Evolutionary conservation across 116 monocot species (phyloP).

Genomic region (Cymodocea nodosa): DNA sequence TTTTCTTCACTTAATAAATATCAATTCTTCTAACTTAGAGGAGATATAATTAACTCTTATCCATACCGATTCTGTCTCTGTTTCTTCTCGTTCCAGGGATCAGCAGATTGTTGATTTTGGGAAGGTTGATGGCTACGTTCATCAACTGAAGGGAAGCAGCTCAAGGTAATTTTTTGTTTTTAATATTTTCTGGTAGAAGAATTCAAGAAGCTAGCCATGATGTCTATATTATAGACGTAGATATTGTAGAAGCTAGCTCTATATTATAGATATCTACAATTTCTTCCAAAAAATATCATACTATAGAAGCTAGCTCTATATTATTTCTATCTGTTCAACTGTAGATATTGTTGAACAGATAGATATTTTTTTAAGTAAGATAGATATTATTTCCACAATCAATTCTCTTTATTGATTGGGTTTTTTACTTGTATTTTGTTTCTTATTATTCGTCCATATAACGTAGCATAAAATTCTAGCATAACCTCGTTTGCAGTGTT

Average conservation of each 20-base stretch:
- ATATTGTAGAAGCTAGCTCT: background rate
- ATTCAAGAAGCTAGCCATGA: background rate
- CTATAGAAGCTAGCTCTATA: too few relatives aligned
- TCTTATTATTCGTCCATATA: slow-evolving; percentile 5
- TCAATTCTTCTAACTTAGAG: background rate
- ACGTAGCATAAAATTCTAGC: background rate
- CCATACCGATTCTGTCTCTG: background rate
- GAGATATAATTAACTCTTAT: background rate
- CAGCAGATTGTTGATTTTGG: slow-evolving; percentile 43
- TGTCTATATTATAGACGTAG: background rate
- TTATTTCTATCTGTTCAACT: too few relatives aligned
- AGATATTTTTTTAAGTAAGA: too few relatives aligned
- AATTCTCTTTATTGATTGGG: too few relatives aligned
- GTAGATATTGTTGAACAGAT: too few relatives aligned
- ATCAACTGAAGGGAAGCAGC: slow-evolving; percentile 85
- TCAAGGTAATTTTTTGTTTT: slow-evolving; percentile 37
- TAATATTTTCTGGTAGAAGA: background rate
- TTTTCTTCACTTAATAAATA: background rate
- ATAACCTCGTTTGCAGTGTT: slow-evolving; percentile 20
- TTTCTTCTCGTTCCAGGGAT: slow-evolving; percentile 39
- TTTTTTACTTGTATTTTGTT: background rate
- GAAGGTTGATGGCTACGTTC: slow-evolving; percentile 56
- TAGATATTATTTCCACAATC: too few relatives aligned
- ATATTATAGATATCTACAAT: too few relatives aligned
- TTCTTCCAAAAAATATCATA: too few relatives aligned